phyloP scores from a whole-genome alignment of 2,329 filamentous ascomycete genomes.

The Verticillium dahliae region DNA sequence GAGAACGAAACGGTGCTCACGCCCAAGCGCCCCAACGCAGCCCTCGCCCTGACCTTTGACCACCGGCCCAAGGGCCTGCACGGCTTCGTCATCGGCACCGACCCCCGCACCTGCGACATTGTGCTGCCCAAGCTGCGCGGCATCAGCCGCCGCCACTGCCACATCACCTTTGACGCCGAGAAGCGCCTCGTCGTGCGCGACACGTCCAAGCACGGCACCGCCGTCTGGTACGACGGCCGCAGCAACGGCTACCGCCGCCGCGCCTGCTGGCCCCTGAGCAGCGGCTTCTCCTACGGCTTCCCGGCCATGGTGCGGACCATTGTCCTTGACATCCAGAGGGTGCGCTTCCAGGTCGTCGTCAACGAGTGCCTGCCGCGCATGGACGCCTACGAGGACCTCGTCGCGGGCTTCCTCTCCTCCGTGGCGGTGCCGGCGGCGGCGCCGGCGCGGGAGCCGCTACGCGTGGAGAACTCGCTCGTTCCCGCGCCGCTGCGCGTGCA shows the following conservation, averaged over 20 bases:
- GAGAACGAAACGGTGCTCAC: slow-evolving; percentile 7
- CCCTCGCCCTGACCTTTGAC: slow-evolving; percentile 28
- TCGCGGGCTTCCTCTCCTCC: slow-evolving; percentile 22
- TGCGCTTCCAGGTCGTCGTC: slow-evolving; percentile 30
- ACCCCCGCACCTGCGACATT: slow-evolving; percentile 27
- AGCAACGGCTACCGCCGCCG: slow-evolving; percentile 28
- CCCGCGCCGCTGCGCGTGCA: slow-evolving; percentile 1
- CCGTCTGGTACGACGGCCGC: slow-evolving; percentile 35
- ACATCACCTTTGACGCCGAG: slow-evolving; percentile 29
- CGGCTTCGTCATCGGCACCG: slow-evolving; percentile 31
- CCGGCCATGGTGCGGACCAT: slow-evolving; percentile 25
- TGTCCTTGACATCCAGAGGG: slow-evolving; percentile 30
- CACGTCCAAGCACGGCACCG: slow-evolving; percentile 28
- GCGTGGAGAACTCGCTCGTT: neutral
- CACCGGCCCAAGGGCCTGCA: slow-evolving; percentile 23
- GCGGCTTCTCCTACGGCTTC: slow-evolving; percentile 24
- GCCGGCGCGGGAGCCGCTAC: neutral
- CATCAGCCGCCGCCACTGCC: slow-evolving; percentile 28
- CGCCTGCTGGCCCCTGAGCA: slow-evolving; percentile 28
- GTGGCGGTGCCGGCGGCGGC: slow-evolving; percentile 1
- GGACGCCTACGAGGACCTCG: slow-evolving; percentile 23
- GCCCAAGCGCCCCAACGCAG: slow-evolving; percentile 10
- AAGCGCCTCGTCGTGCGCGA: slow-evolving; percentile 30
- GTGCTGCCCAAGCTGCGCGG: slow-evolving; percentile 26
- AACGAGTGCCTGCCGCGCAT: slow-evolving; percentile 26